Evolutionary conservation across 148 eudicot species (phyloP).

Genomic region (Chenopodium quinoa): DNA sequence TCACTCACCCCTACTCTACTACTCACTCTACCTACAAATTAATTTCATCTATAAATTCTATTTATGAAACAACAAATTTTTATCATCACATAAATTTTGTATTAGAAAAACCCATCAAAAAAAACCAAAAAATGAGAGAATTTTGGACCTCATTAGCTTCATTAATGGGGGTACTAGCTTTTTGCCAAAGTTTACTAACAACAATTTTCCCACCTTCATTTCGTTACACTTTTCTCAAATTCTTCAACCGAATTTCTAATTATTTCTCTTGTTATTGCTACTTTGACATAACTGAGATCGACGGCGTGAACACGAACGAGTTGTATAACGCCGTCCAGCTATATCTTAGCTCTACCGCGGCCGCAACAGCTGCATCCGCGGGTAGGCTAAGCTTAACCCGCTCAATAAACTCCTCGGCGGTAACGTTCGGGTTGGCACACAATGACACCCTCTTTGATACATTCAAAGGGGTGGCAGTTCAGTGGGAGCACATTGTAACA

Average conservation of each 20-base stretch:
- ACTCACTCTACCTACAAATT: neutral
- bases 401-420: slow-evolving; percentile 61
- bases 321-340: slow-evolving; percentile 94
- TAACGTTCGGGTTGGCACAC: slow-evolving; percentile 70
- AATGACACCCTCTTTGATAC: slow-evolving; percentile 68
- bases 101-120: no score
- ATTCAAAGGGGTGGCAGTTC: slow-evolving; percentile 42
- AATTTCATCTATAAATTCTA: no score
- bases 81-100: no score
- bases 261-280: slow-evolving; percentile 70
- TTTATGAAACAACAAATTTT: no score
- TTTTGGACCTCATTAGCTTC: slow-evolving; percentile 86
- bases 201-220: slow-evolving; percentile 76
- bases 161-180: slow-evolving; percentile 80
- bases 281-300: slow-evolving; percentile 92
- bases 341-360: slow-evolving; percentile 57
- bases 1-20: neutral
- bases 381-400: slow-evolving; percentile 70
- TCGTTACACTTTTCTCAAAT: slow-evolving; percentile 49
- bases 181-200: slow-evolving; percentile 63
- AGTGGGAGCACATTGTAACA: slow-evolving; percentile 84
- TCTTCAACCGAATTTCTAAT: slow-evolving; percentile 49
- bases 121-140: slow-evolving; percentile 52
- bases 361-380: slow-evolving; percentile 53
- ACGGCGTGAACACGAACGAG: slow-evolving; percentile 96